Evolutionary conservation across 495 filamentous ascomycete genomes (phyloP).

Genomic region (Aspergillus olivimuriae): DNA sequence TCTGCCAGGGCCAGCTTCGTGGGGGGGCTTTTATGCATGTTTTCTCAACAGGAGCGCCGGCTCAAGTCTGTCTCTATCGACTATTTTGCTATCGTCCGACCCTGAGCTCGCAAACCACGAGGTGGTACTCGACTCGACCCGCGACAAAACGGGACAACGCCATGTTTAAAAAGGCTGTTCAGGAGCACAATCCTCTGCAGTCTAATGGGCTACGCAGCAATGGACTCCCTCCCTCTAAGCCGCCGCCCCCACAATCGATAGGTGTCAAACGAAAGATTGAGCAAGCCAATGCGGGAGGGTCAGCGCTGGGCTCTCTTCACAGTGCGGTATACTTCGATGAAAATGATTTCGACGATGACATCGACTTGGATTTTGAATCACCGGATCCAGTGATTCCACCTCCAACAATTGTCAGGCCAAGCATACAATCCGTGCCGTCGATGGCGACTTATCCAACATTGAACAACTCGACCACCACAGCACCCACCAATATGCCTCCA

Average conservation of each 20-base stretch:
- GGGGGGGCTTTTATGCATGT: slow-evolving; percentile 35
- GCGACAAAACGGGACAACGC: slow-evolving; percentile 11
- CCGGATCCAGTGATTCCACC: slow-evolving; percentile 27
- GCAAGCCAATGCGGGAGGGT: slow-evolving; percentile 24
- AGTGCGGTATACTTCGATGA: slow-evolving; percentile 46
- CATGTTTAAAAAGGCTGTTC: slow-evolving; percentile 43
- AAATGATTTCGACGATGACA: slow-evolving; percentile 50
- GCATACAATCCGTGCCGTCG: slow-evolving; percentile 10
- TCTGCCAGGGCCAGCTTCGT: too few species aligned
- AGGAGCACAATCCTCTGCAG: slow-evolving; percentile 34
- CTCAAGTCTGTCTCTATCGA: slow-evolving; percentile 12
- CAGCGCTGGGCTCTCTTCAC: slow-evolving; percentile 36
- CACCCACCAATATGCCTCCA: slow-evolving; percentile 4
- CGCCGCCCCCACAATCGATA: slow-evolving; percentile 18
- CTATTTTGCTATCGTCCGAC: slow-evolving; percentile 19
- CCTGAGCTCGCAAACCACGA: slow-evolving; percentile 14
- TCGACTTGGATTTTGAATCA: slow-evolving; percentile 41
- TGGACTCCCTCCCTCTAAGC: slow-evolving; percentile 14
- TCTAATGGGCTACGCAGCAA: slow-evolving; percentile 26
- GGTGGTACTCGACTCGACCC: slow-evolving; percentile 23
- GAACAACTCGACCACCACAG: slow-evolving; percentile 1
- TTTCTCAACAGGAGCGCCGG: slow-evolving; percentile 10
- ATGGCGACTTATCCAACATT: background rate
- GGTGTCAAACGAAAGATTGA: slow-evolving; percentile 43
- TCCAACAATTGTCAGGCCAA: slow-evolving; percentile 9